A percentile compares a stretch with the other conserved stretches of the same genome.
Conservation (phyloP, 768 basidiomycete genomes). For the Mycena latifolia region DNA sequence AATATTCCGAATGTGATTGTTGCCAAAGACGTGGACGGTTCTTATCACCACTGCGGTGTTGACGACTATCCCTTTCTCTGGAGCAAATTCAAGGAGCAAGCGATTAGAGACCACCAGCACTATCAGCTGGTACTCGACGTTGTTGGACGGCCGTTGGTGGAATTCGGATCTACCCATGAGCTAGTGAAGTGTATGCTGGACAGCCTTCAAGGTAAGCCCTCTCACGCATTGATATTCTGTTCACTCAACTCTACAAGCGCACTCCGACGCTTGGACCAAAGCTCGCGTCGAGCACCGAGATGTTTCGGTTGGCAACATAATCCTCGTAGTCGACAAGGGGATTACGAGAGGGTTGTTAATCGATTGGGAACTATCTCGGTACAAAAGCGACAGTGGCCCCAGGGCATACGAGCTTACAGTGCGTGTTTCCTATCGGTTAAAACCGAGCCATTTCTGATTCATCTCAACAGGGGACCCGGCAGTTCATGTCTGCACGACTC, state of each 20-base stretch:
- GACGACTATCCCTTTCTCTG: not conserved
- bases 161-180: slow-evolving; percentile 29
- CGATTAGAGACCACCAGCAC: slow-evolving; percentile 23
- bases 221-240: not conserved
- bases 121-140: slow-evolving; percentile 30
- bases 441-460: not conserved
- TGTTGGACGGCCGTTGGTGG: slow-evolving; percentile 28
- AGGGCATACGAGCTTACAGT: slow-evolving; percentile 17
- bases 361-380: slow-evolving; percentile 27
- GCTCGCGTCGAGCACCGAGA: slow-evolving; percentile 30
- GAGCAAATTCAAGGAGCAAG: slow-evolving; percentile 1
- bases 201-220: slow-evolving; percentile 20
- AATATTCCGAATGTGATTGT: slow-evolving; percentile 15
- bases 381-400: not conserved
- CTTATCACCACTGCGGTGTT: slow-evolving; percentile 18
- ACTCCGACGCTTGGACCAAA: slow-evolving; percentile 23
- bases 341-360: slow-evolving; percentile 17
- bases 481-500: slow-evolving; percentile 34
- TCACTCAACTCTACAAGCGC: slow-evolving; percentile 19
- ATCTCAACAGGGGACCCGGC: slow-evolving; percentile 34
- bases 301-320: slow-evolving; percentile 29
- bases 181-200: slow-evolving; percentile 20
- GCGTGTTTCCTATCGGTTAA: not conserved
- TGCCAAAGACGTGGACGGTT: slow-evolving; percentile 5
- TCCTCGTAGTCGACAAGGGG: slow-evolving; percentile 10